phyloP scores from a whole-genome alignment of 2,329 filamentous ascomycete species.

The Acrocalymma vagum region DNA sequence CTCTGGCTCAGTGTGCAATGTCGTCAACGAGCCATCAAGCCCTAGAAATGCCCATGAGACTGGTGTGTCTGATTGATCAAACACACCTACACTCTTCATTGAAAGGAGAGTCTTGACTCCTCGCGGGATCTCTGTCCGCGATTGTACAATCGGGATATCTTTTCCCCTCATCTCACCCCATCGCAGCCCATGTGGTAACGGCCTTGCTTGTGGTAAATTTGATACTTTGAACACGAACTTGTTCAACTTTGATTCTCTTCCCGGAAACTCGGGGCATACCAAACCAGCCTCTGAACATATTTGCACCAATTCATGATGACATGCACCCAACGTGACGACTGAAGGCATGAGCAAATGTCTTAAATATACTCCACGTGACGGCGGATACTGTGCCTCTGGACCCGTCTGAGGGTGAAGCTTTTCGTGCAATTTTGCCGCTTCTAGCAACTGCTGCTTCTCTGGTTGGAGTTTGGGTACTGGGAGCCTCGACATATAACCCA shows the following conservation, averaged over 20 bases:
- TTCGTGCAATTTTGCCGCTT: conserved; percentile 38
- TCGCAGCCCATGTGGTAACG: conserved; percentile 57
- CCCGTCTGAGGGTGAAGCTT: conserved; percentile 33
- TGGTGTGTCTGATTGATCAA: conserved; percentile 56
- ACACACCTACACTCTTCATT: conserved; percentile 52
- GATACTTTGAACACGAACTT: conserved; percentile 67
- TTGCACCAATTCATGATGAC: conserved; percentile 45
- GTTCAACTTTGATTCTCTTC: conserved; percentile 44
- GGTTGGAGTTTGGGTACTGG: conserved; percentile 34
- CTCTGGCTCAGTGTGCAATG: conserved; percentile 66
- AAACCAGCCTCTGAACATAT: conserved; percentile 30
- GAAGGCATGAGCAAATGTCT: conserved; percentile 41
- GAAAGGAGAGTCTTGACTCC: conserved; percentile 56
- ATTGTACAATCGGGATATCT: conserved; percentile 64
- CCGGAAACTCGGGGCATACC: conserved; percentile 39
- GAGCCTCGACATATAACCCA: conserved; percentile 38
- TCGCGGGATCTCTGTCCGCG: conserved; percentile 61
- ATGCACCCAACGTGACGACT: conserved; percentile 55
- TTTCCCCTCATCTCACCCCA: conserved; percentile 64
- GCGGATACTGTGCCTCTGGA: conserved; percentile 24
- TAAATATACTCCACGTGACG: conserved; percentile 32
- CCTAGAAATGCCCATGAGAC: conserved; percentile 73
- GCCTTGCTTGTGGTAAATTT: conserved; percentile 53
- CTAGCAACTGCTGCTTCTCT: conserved; percentile 31
- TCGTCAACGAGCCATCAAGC: conserved; percentile 68